Conservation (phyloP, 352 stramenopile species). For the Peronosclerospora sorghi region DNA sequence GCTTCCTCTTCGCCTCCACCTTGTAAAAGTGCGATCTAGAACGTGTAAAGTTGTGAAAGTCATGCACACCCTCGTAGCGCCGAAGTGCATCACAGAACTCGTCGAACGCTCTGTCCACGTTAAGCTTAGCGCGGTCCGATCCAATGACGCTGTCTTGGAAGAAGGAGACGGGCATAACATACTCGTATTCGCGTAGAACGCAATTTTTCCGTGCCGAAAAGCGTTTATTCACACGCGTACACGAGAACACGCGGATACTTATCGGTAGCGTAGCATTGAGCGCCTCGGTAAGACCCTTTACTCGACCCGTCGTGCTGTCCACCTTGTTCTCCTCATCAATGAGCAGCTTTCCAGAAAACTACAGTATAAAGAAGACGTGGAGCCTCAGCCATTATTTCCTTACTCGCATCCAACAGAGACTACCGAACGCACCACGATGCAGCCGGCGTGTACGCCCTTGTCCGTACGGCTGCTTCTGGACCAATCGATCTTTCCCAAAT, state of each 20-base stretch:
- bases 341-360: constrained; percentile 84
- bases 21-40: constrained; percentile 72
- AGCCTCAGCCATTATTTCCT: not conserved
- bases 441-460: constrained; percentile 86
- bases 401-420: not conserved
- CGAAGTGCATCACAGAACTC: constrained; percentile 42
- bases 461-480: constrained; percentile 84
- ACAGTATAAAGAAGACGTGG: constrained; percentile 1
- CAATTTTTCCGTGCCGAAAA: constrained; percentile 85
- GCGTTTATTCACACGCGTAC: constrained; percentile 80
- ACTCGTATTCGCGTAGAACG: constrained; percentile 85
- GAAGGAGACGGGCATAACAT: constrained; percentile 82
- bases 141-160: constrained; percentile 34
- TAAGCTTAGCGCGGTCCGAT: constrained; percentile 10
- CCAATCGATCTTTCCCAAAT: constrained; percentile 86
- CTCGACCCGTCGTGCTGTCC: constrained; percentile 40
- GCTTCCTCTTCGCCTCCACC: constrained; percentile 31
- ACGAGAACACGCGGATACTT: constrained; percentile 82
- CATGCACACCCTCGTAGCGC: constrained; percentile 77
- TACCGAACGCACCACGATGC: constrained; percentile 66
- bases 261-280: constrained; percentile 73
- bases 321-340: constrained; percentile 66
- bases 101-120: constrained; percentile 29
- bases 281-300: constrained; percentile 41
- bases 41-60: constrained; percentile 89